A percentile compares a stretch with the other conserved stretches of the same genome.
These are phyloP conservation scores for Vitis rotundifolia DNA, from an alignment of 164 flowering plant species.

Conservation along the genomic window DNA sequence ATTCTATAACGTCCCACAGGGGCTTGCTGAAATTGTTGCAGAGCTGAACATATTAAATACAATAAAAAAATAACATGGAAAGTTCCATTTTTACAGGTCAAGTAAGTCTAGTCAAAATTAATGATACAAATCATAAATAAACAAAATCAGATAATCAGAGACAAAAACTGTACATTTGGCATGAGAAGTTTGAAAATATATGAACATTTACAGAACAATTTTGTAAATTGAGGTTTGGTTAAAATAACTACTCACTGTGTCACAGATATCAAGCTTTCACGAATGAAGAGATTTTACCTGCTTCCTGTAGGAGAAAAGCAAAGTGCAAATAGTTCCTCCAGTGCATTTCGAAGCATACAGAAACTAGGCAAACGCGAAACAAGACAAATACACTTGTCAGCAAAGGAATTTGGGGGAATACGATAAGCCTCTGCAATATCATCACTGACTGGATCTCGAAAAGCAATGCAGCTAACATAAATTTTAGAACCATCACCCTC, in stretches of 20 bases:
- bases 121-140: neutral
- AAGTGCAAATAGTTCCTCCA: constrained; percentile 81
- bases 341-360: constrained; percentile 62
- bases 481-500: constrained; percentile 99
- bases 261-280: constrained; percentile 4
- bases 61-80: constrained; percentile 4
- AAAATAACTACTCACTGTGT: neutral
- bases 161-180: neutral
- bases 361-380: constrained; percentile 93
- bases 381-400: constrained; percentile 96
- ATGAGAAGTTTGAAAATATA: neutral
- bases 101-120: neutral
- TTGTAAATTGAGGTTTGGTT: neutral
- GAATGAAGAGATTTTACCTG: constrained; percentile 43
- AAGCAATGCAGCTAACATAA: constrained; percentile 95
- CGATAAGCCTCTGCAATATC: constrained; percentile 93
- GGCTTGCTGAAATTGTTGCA: constrained; percentile 84
- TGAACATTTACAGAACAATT: neutral
- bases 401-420: constrained; percentile 84
- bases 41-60: constrained; percentile 20
- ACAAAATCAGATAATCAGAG: neutral
- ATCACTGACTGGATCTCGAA: constrained; percentile 92
- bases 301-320: constrained; percentile 89
- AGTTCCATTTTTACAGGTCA: neutral
- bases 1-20: constrained; percentile 87